phyloP scores from a whole-genome alignment of 768 basidiomycete genomes.

The Xerocomellus chrysenteron region DNA sequence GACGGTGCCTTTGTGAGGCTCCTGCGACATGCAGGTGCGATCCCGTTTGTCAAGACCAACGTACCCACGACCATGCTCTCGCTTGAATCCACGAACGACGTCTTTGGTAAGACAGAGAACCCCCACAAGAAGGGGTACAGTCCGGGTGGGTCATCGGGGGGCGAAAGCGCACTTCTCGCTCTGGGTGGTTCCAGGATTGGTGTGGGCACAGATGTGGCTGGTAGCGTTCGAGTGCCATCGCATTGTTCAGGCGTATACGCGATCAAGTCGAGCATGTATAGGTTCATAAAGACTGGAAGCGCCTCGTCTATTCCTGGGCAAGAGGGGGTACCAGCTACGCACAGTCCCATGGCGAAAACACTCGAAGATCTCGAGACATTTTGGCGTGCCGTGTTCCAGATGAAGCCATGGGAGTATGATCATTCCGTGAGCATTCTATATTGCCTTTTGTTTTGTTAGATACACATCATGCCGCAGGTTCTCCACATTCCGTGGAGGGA shows the following conservation, averaged over 20 bases:
- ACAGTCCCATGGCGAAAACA: slow-evolving; percentile 62
- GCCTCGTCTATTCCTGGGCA: slow-evolving; percentile 49
- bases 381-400: slow-evolving; percentile 59
- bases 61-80: slow-evolving; percentile 57
- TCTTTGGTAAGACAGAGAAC: slow-evolving; percentile 61
- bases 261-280: slow-evolving; percentile 54
- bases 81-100: slow-evolving; percentile 55
- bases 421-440: slow-evolving; percentile 35
- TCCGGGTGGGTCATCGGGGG: slow-evolving; percentile 69
- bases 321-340: slow-evolving; percentile 53
- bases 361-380: slow-evolving; percentile 63
- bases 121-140: slow-evolving; percentile 55
- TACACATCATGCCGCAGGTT: slow-evolving; percentile 21
- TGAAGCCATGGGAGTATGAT: slow-evolving; percentile 69
- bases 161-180: slow-evolving; percentile 64
- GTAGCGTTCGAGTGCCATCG: slow-evolving; percentile 64
- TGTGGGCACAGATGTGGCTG: slow-evolving; percentile 69
- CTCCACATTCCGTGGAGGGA: slow-evolving; percentile 37
- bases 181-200: slow-evolving; percentile 60
- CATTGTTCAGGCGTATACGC: slow-evolving; percentile 66
- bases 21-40: slow-evolving; percentile 58
- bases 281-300: slow-evolving; percentile 56
- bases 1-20: slow-evolving; percentile 54
- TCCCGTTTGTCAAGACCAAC: slow-evolving; percentile 70
- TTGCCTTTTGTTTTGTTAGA: too few species aligned